Evolutionary conservation across 169 alveolate species (phyloP), one percentile per base, ranked within the genome.

Genomic region (Plasmodium gallinaceum): DNA sequence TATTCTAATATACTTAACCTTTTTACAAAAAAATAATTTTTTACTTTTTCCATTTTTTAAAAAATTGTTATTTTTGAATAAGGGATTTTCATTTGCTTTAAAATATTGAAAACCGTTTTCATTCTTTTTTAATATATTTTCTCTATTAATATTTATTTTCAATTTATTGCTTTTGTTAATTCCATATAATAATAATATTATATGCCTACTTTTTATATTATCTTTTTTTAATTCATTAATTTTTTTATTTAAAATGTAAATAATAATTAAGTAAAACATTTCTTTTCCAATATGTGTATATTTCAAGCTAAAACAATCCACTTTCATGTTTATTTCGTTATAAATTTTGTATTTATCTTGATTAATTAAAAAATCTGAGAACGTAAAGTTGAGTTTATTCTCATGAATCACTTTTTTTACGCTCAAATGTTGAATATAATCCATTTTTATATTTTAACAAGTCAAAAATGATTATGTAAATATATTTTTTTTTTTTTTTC

Each of bases 401-500:
- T 46, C 74, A 76, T 42, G 20, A 64, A 76, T 37, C 70, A 76
- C 76, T 64, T 42, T 76, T 22, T 51, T 42, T 51, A 76, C 70
- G 74, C 62, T 66, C 51, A 70, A n/a, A 58, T 43, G 60, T 48
- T 76, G 75, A 64, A 76, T 68, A 76, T 68, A 76, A 22, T 43
- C 46, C 76, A 64, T 76, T 64, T 64, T 24, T 70, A 51, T 37
- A 62, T 76, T 62, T 12, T 64, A n/a, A 39, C 2, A 32, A 32
- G 39, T 32, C 39, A 32, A 32, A 32, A 32, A 32, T 32, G 39
- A 32, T 32, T 32, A 32, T 32, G 39, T 32, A 32, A 32, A 32
- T 61, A 16, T 61, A 7, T 24, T 61, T 61, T 22, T 22, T 24
- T 61, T 61, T 61, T 7, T 61, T 22, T 37, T 62, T 62, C 8